These are phyloP conservation scores for Argentina anserina DNA, from an alignment of 306 rosid species.

Conservation along the genomic window DNA sequence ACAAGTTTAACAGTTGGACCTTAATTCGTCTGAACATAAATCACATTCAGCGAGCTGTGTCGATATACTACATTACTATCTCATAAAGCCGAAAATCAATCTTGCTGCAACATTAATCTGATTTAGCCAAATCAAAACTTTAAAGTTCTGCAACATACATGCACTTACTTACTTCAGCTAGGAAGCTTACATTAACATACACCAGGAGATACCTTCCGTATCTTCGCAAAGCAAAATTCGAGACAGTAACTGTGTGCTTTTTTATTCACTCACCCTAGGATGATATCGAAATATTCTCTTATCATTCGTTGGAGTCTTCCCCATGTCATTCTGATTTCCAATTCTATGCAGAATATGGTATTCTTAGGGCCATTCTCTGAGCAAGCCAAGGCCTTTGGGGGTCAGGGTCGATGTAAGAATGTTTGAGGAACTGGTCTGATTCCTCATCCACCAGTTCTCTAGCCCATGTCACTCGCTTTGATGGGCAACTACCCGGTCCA, in stretches of 20 bases:
- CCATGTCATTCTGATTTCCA: background rate
- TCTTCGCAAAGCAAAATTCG: conserved; percentile 2
- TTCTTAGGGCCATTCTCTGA: conserved; percentile 65
- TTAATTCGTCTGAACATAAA: background rate
- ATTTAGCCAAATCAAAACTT: conserved; percentile 3
- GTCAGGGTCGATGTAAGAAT: conserved; percentile 68
- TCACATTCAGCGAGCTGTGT: background rate
- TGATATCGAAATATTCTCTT: conserved; percentile 7
- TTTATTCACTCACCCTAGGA: background rate
- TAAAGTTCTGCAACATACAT: background rate
- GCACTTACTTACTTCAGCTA: background rate
- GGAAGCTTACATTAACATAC: conserved; percentile 9
- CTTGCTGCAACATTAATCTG: background rate
- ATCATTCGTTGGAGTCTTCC: conserved; percentile 11
- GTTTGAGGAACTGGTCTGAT: conserved; percentile 65
- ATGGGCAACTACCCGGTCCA: conserved; percentile 65
- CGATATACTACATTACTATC: background rate
- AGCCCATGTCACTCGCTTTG: conserved; percentile 63
- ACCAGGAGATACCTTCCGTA: conserved; percentile 7
- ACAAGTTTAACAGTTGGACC: background rate
- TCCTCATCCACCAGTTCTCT: conserved; percentile 58
- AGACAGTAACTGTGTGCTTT: conserved; percentile 15
- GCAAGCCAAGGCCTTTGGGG: conserved; percentile 73
- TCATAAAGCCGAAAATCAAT: background rate
- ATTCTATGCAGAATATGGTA: conserved; percentile 68